Evolutionary conservation across 2,329 filamentous ascomycete genomes (phyloP).

Genomic region (Beauveria asiatica): DNA sequence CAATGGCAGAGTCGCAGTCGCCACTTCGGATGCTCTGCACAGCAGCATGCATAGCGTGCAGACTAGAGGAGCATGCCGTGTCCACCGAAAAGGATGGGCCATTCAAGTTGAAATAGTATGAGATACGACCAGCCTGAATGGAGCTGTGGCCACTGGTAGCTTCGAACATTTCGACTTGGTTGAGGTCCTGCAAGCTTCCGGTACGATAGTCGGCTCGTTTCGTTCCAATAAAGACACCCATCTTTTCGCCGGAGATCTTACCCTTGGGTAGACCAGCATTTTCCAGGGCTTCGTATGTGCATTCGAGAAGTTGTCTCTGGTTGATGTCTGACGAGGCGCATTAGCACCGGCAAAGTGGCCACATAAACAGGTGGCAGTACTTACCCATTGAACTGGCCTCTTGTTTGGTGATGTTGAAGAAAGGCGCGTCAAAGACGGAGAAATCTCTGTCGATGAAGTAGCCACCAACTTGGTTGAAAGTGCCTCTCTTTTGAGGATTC

Average conservation of each 20-base stretch:
- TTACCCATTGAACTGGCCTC: conserved; percentile 40
- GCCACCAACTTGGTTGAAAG: conserved; percentile 27
- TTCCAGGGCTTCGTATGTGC: conserved; percentile 45
- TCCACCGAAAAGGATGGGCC: conserved; percentile 45
- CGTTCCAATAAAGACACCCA: conserved; percentile 42
- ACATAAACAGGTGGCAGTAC: neutral
- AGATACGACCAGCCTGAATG: conserved; percentile 46
- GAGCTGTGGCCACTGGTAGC: conserved; percentile 41
- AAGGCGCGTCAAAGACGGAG: conserved; percentile 40
- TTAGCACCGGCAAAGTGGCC: neutral
- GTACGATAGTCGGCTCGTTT: conserved; percentile 40
- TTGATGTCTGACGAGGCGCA: conserved; percentile 36
- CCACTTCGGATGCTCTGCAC: conserved; percentile 39
- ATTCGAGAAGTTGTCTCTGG: conserved; percentile 43
- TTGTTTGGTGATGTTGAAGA: conserved; percentile 43
- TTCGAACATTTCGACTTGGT: conserved; percentile 43
- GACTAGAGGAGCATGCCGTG: conserved; percentile 43
- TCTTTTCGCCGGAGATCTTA: conserved; percentile 36
- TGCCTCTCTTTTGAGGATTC: conserved; percentile 33
- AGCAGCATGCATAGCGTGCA: conserved; percentile 41
- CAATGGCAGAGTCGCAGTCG: conserved; percentile 38
- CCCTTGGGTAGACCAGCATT: conserved; percentile 38
- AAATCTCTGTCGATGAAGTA: conserved; percentile 39
- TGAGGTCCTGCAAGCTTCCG: conserved; percentile 34
- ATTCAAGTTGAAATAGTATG: conserved; percentile 46